Evolutionary conservation across 2,329 filamentous ascomycete genomes (phyloP), one percentile per base, ranked within the genome.

Genomic region (Chaetomiaceae sp.): DNA sequence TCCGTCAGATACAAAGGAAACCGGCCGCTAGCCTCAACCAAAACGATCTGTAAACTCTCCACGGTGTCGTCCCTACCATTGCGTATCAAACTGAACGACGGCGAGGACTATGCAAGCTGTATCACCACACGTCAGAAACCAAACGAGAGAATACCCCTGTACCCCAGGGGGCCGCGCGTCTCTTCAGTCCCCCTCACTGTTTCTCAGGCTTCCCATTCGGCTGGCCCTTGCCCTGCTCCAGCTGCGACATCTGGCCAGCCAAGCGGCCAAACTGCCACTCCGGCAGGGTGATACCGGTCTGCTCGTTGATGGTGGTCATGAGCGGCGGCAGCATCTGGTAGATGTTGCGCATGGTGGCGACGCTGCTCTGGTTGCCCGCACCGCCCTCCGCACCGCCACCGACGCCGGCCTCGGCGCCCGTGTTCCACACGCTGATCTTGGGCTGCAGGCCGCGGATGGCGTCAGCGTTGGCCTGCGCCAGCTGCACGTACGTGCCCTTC

Each of bases 341-440:
- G 30, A 94, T 75, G 56, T 91, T 90, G 54, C 86, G 75, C 67
- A 93, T 83, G 4, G 84, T 75, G 48, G 86, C 82, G 45, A 76
- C 69, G 34, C 66, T 63, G 33, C 65, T 64, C 20, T 65, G 68
- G 34, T 61, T 68, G n/a, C 66, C 69, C 12, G 62, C 67, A 14
- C 62, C 61, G 17, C 50, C 57, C 20, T 59, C 61, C 11, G 6
- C 12, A 3, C 61, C 63, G 36, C 57, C 67, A 14, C 60, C 65
- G 20, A 56, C 61, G 10, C 66, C 68, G 3, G 63, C 72, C 41
- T 75, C 68, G 39, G 68, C 64, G 35, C 86, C 86, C 8, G 88
- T 94, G 62, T 88, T 93, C 88, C 88, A 95, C 20, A 91, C 81
- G 52, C 83, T 89, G 69, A 94, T 93, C 82, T 94, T 94, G 54